These are phyloP conservation scores for Aureobasidium sp. DNA, from an alignment of 2,329 filamentous ascomycete genomes.

Conservation along the genomic window DNA sequence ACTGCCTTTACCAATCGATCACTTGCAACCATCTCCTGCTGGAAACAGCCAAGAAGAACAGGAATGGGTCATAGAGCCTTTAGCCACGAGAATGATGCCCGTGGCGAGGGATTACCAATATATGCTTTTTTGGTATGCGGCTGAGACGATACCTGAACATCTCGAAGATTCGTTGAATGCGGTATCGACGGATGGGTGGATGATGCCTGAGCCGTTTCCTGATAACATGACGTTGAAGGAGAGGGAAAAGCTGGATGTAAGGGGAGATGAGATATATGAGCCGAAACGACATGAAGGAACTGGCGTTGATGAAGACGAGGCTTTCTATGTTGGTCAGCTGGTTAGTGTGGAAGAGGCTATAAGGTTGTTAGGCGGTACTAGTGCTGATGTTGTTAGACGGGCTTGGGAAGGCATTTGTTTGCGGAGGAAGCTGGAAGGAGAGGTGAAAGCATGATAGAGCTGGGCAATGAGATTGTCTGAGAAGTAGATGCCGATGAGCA, in stretches of 20 bases:
- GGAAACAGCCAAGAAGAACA: neutral
- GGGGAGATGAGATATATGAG: constrained; percentile 34
- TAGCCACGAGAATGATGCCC: constrained; percentile 39
- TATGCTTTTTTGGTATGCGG: constrained; percentile 37
- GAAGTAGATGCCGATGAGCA: no score
- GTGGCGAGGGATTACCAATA: constrained; percentile 29
- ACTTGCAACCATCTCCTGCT: constrained; percentile 34
- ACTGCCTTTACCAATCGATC: constrained; percentile 35
- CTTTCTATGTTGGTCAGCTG: constrained; percentile 33
- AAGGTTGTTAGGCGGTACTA: constrained; percentile 28
- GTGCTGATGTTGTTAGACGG: constrained; percentile 37
- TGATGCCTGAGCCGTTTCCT: constrained; percentile 21
- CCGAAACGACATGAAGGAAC: constrained; percentile 38
- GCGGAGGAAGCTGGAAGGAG: constrained; percentile 25
- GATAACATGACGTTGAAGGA: constrained; percentile 27
- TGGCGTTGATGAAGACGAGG: constrained; percentile 40
- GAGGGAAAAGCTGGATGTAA: constrained; percentile 30
- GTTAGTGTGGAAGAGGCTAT: constrained; percentile 36
- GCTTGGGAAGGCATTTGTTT: constrained; percentile 37
- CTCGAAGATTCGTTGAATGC: neutral
- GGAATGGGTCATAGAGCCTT: constrained; percentile 32
- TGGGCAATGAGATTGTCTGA: no score
- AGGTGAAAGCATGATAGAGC: neutral
- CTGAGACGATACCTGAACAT: constrained; percentile 33
- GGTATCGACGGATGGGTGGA: neutral